Evolutionary conservation across 306 rosid species (phyloP), one percentile per base, ranked within the genome.

Genomic region (Cyamopsis tetragonoloba): DNA sequence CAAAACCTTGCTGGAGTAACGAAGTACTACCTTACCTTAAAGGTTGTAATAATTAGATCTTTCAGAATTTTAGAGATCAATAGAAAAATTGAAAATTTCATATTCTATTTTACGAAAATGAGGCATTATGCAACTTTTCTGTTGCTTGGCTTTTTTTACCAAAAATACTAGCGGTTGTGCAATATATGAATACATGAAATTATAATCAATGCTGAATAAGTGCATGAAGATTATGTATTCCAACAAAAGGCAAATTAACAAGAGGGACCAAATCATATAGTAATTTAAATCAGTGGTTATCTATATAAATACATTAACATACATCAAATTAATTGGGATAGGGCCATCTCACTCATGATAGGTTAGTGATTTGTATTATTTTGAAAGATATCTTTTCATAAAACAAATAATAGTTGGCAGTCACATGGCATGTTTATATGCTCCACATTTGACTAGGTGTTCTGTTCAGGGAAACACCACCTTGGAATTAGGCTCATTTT

Each of bases 361-460:
- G 30, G 69, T 39, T 24, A 38, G 58, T 64, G 67, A 61, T 69
- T 22, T 70, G 77, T 43, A 70, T 53, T 54, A 55, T 54, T 61
- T 46, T 74, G 4, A 66, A 43, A 57, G 22, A 72, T 49, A 73
- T 51, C 39, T 73, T 44, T 58, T 76, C 32, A 60, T 62, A 59
- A 69, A 32, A 51, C 78, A 77, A 68, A 37, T 17, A 62, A 14
- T 72, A 71, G 95, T 70, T 86, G 85, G 83, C 93, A 79, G 10
- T 82, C 96, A 91, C 97, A 86, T 91, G 96, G 77, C 64, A 43
- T 81, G 91, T 84, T 84, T 75, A 77, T 34, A 58, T 87, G 80
- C 86, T 79, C 44, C 78, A 59, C 71, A 67, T 71, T 77, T 61
- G 79, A 77, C 82, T 22, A 5, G 54, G 72, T 79, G 90, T 84